These are phyloP conservation scores for Castanea mollissima DNA, from an alignment of 306 rosid species.

Conservation along the genomic window DNA sequence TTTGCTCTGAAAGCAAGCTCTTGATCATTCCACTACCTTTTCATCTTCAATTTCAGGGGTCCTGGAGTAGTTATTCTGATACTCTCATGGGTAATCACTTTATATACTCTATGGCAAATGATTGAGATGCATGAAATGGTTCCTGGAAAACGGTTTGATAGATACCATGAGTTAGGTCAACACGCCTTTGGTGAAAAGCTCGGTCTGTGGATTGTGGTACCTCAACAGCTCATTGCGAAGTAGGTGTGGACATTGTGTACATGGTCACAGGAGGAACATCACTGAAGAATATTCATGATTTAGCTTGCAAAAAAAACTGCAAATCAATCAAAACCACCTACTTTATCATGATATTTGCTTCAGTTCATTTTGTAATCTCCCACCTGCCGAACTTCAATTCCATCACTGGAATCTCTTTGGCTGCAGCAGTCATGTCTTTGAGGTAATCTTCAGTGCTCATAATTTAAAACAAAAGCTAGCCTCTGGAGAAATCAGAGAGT, in stretches of 20 bases:
- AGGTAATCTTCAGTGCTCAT: constrained; percentile 37
- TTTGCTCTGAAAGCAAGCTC: background rate
- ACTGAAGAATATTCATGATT: constrained; percentile 53
- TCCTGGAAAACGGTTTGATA: constrained; percentile 70
- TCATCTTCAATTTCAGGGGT: constrained; percentile 43
- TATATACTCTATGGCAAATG: constrained; percentile 81
- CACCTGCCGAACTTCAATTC: constrained; percentile 77
- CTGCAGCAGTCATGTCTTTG: constrained; percentile 75
- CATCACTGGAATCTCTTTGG: constrained; percentile 63
- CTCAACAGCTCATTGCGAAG: constrained; percentile 68
- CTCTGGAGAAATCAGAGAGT: background rate
- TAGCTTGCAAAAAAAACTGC: constrained; percentile 32
- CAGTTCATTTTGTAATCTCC: constrained; percentile 65
- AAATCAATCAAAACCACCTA: constrained; percentile 46
- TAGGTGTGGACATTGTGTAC: constrained; percentile 63
- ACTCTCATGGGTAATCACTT: constrained; percentile 63
- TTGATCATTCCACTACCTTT: background rate
- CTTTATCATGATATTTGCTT: constrained; percentile 76
- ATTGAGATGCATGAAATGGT: constrained; percentile 86
- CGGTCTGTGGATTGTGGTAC: constrained; percentile 75
- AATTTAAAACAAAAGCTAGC: background rate
- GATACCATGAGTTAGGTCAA: constrained; percentile 79
- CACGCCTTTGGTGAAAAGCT: constrained; percentile 73
- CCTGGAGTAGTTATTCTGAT: constrained; percentile 56
- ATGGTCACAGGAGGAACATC: constrained; percentile 80